phyloP scores from a whole-genome alignment of 306 rosid genomes.

The Castanea crenata region DNA sequence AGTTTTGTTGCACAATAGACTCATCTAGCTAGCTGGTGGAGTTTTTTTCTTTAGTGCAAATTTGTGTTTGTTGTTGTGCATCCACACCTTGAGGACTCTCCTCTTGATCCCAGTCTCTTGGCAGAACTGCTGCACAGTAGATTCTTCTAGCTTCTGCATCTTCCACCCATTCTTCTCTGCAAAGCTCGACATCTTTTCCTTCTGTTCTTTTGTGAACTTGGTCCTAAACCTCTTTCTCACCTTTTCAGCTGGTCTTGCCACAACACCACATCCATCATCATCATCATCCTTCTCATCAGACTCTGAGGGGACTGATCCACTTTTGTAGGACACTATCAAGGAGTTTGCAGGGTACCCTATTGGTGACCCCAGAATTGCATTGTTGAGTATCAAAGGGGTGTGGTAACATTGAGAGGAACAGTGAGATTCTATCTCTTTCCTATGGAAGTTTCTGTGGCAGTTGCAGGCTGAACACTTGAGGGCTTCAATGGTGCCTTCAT shows the following conservation, averaged over 20 bases:
- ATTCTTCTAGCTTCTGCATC: constrained; percentile 51
- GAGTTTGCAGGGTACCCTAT: not conserved
- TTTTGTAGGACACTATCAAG: constrained; percentile 31
- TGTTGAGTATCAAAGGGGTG: constrained; percentile 19
- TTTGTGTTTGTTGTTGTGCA: constrained; percentile 63
- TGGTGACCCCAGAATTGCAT: not conserved
- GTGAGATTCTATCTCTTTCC: constrained; percentile 35
- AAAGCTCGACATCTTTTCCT: constrained; percentile 53
- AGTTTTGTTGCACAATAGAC: too few relatives aligned
- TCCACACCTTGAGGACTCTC: constrained; percentile 65
- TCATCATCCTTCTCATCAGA: constrained; percentile 32
- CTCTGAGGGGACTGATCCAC: constrained; percentile 40
- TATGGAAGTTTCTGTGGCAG: constrained; percentile 61
- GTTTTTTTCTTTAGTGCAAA: constrained; percentile 26
- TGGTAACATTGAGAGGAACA: constrained; percentile 2
- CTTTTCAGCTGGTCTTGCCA: constrained; percentile 22
- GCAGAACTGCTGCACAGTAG: constrained; percentile 45
- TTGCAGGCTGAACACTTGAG: constrained; percentile 51
- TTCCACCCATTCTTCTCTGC: constrained; percentile 60
- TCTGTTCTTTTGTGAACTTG: constrained; percentile 60
- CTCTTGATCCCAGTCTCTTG: constrained; percentile 56
- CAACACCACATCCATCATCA: constrained; percentile 5
- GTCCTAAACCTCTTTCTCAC: constrained; percentile 57
- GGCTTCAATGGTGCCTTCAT: constrained; percentile 39
- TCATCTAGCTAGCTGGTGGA: constrained; percentile 11